Conservation (phyloP, 2,329 filamentous ascomycete species). For the Fusarium miscanthi region DNA sequence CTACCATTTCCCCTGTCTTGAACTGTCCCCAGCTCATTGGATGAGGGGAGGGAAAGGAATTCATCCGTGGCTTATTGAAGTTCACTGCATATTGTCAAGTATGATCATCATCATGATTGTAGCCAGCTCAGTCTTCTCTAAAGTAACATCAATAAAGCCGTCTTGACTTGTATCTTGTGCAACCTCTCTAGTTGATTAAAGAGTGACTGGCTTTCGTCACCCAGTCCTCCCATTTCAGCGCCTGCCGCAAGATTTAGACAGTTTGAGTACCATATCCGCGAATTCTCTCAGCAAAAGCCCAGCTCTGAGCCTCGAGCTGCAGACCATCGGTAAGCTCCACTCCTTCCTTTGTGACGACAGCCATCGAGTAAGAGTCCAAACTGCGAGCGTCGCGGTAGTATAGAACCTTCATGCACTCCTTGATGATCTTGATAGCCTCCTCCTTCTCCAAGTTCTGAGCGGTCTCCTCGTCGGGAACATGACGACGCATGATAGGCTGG, state of each 20-base stretch:
- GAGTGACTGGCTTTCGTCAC: conserved; percentile 10
- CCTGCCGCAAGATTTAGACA: conserved; percentile 54
- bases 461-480: conserved; percentile 85
- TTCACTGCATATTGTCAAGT: neutral
- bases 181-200: conserved; percentile 19
- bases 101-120: conserved; percentile 11
- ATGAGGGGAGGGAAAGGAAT: neutral
- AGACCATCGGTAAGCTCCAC: conserved; percentile 86
- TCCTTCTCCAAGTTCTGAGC: conserved; percentile 79
- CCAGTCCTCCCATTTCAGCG: conserved; percentile 3
- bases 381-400: conserved; percentile 97
- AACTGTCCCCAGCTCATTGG: neutral
- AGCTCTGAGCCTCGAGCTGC: conserved; percentile 94
- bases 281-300: conserved; percentile 96
- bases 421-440: conserved; percentile 81
- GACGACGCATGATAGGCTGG: conserved; percentile 86
- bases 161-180: conserved; percentile 10
- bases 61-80: neutral
- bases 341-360: conserved; percentile 88
- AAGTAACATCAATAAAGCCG: conserved; percentile 6
- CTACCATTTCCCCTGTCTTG: neutral
- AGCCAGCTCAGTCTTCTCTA: conserved; percentile 2
- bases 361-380: conserved; percentile 90
- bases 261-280: conserved; percentile 93
- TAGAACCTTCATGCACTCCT: conserved; percentile 97